Conservation (phyloP, 2,329 filamentous ascomycete genomes). For the Paecilomyces fulvus region DNA sequence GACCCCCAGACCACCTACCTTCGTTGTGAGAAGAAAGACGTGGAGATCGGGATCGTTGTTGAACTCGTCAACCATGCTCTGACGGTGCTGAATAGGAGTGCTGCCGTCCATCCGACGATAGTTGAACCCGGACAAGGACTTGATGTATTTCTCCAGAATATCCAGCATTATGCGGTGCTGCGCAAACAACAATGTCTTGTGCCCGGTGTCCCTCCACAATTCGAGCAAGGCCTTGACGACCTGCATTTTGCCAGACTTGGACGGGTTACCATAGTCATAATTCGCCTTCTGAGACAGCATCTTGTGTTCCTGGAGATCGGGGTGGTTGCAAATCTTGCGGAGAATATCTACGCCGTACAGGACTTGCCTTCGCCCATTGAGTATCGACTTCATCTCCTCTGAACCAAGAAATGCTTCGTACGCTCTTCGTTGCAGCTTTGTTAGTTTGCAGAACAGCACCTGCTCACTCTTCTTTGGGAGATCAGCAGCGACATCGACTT, state of each 20-base stretch:
- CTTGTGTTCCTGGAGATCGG: conserved; percentile 70
- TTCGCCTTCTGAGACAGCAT: conserved; percentile 49
- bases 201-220: conserved; percentile 83
- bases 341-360: conserved; percentile 86
- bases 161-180: conserved; percentile 94
- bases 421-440: conserved; percentile 64
- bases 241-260: conserved; percentile 90
- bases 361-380: conserved; percentile 65
- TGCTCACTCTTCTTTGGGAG: conserved; percentile 93
- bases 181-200: conserved; percentile 88
- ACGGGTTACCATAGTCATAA: conserved; percentile 69
- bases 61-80: conserved; percentile 84
- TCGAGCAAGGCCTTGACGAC: conserved; percentile 80
- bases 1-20: conserved; percentile 86
- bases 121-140: conserved; percentile 57
- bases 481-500: conserved; percentile 87
- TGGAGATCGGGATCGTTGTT: conserved; percentile 72
- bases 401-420: conserved; percentile 78
- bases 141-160: conserved; percentile 77
- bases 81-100: conserved; percentile 80
- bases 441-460: conserved; percentile 91
- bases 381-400: conserved; percentile 75
- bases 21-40: conserved; percentile 89
- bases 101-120: conserved; percentile 90
- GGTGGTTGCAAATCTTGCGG: conserved; percentile 96